Evolutionary conservation across 1,139 yeast genomes (phyloP).

Genomic region (Taiozyma sp.): DNA sequence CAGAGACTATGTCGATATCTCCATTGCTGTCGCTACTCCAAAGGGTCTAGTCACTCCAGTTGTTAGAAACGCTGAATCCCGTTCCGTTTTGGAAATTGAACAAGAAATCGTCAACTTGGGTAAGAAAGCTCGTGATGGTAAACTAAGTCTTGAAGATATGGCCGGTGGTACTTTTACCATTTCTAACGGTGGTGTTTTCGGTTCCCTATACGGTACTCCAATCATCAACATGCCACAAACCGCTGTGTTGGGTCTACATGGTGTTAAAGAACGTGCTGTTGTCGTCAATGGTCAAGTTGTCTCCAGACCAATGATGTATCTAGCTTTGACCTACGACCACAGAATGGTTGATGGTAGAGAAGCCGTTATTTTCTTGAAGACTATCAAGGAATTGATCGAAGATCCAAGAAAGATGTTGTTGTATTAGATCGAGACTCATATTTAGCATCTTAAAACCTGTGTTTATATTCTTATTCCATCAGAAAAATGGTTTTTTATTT

Average conservation of each 20-base stretch:
- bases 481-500: background rate
- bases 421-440: conserved; percentile 28
- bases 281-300: conserved; percentile 95
- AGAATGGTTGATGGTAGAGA: conserved; percentile 98
- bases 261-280: conserved; percentile 96
- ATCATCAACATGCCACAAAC: conserved; percentile 98
- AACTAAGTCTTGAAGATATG: conserved; percentile 97
- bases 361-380: conserved; percentile 95
- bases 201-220: conserved; percentile 97
- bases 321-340: conserved; percentile 98
- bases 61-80: conserved; percentile 93
- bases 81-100: conserved; percentile 86
- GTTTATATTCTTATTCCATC: background rate
- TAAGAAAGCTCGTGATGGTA: conserved; percentile 94
- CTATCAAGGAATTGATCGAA: conserved; percentile 94
- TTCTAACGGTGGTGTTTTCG: conserved; percentile 99
- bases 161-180: conserved; percentile 99
- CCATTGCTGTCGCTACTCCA: conserved; percentile 98
- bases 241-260: conserved; percentile 96
- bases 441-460: background rate
- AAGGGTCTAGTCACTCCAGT: conserved; percentile 99
- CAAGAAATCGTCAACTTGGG: conserved; percentile 78
- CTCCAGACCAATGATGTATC: conserved; percentile 99
- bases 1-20: conserved; percentile 94
- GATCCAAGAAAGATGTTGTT: conserved; percentile 99